Evolutionary conservation across 805 yeast genomes (phyloP), one percentile per base, ranked within the genome.

Genomic region (Saccharomycopsis sp.): DNA sequence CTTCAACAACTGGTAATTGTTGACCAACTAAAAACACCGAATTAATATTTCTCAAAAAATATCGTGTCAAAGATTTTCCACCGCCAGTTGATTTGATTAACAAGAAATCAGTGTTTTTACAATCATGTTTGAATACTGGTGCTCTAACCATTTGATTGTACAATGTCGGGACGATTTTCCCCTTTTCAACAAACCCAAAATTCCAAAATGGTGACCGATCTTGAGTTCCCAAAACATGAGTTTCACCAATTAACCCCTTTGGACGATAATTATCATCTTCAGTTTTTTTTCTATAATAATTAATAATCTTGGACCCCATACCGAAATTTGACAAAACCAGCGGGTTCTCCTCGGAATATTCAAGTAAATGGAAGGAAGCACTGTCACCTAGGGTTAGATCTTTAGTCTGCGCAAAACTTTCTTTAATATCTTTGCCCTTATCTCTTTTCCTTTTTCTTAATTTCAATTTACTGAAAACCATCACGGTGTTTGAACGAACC

Each of bases 191-290:
- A 65, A 84, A 85, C 1, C 98, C 98, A 66, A 88, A 93, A 61
- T 89, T 93, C 97, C 98, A 93, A 60, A 93, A 93, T 9, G 98
- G 97, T 5, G 96, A 85, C 55, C 94, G 74, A 63, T 93, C 98
- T 59, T 89, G 96, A 1, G 86, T 85, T n/a, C 96, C 97, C 29
- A 93, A 68, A 2, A 93, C 96, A 63, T 85, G 93, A 0, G 97
- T 93, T 60, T 93, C 98, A 37, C 98, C 98, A 34, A 88, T 72
- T 1, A 86, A 75, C 22, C 88, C 68, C 56, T 89, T 90, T 0
- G 97, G 97, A 49, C 97, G 75, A 4, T 84, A 71, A 3, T 77
- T 74, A 60, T 93, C 98, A 41, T 85, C 88, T 13, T 81, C 87
- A 47, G 70, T 70, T 49, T 75, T 77, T 59, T 90, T 90, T 53